phyloP scores from a whole-genome alignment of 306 rosid genomes.

The Cucumis cinereus region DNA sequence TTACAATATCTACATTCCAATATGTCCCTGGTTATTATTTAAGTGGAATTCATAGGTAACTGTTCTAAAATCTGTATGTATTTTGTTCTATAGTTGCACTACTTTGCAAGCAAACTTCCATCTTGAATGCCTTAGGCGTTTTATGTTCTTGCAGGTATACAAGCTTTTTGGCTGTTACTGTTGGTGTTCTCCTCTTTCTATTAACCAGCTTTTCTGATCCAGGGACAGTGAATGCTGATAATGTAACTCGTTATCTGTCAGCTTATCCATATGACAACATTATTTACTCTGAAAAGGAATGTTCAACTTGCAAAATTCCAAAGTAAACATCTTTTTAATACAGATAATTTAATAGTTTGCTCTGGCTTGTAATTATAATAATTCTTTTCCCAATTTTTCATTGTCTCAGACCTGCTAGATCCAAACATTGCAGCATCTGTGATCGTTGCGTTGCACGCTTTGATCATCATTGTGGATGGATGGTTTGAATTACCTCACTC shows the following conservation, averaged over 20 bases:
- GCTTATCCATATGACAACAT: constrained; percentile 79
- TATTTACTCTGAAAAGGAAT: constrained; percentile 67
- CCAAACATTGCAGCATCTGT: constrained; percentile 96
- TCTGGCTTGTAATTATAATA: not conserved
- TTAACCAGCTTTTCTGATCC: constrained; percentile 94
- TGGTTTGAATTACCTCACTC: constrained; percentile 36
- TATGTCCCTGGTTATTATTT: constrained; percentile 84
- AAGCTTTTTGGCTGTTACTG: constrained; percentile 57
- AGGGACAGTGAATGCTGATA: constrained; percentile 54
- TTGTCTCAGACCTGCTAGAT: constrained; percentile 83
- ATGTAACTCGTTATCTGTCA: constrained; percentile 64
- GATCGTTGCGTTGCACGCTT: constrained; percentile 82
- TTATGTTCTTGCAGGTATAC: constrained; percentile 49
- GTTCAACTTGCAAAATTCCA: constrained; percentile 83
- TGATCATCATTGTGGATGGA: constrained; percentile 99
- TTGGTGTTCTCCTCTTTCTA: constrained; percentile 74
- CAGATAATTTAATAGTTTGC: not conserved
- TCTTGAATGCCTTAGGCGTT: constrained; percentile 13
- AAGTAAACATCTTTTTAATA: constrained; percentile 41
- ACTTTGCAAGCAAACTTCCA: not conserved
- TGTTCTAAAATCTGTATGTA: not conserved
- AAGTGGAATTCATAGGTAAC: constrained; percentile 68
- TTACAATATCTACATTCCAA: constrained; percentile 41
- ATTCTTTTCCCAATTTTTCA: constrained; percentile 9
- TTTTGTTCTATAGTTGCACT: not conserved